Evolutionary conservation across 176 grass and related monocot species (phyloP).

Genomic region (Avena insularis): DNA sequence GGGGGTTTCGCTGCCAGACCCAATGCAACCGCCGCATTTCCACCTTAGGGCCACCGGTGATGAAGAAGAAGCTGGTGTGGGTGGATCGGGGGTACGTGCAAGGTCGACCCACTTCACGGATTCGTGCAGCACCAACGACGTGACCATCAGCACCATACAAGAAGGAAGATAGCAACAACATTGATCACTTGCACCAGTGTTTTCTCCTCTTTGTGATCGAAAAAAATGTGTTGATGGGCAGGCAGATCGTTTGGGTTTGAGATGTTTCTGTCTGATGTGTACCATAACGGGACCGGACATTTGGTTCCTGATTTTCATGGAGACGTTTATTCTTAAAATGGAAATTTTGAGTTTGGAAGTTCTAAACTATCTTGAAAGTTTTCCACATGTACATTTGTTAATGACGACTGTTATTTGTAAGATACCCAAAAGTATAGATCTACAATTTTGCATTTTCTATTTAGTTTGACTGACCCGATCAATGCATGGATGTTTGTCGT

Average conservation of each 20-base stretch:
- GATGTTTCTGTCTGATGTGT: background rate
- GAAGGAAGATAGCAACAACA: constrained; percentile 3
- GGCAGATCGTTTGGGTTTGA: background rate
- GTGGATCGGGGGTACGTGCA: background rate
- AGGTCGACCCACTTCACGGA: background rate
- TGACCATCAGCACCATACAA: constrained; percentile 42
- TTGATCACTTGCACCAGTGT: background rate
- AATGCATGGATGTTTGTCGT: too few relatives aligned
- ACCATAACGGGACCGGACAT: background rate
- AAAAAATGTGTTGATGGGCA: background rate
- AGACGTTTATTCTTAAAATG: too few relatives aligned
- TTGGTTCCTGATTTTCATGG: too few relatives aligned
- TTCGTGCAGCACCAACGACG: constrained; percentile 43
- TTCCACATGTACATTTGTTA: too few relatives aligned
- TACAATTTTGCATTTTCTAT: too few relatives aligned
- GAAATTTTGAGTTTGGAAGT: too few relatives aligned
- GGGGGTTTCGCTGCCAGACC: constrained; percentile 28
- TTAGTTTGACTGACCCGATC: too few relatives aligned
- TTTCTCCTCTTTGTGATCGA: background rate
- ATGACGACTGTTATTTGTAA: too few relatives aligned
- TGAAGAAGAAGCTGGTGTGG: background rate
- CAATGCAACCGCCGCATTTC: constrained; percentile 43
- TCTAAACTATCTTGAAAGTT: too few relatives aligned
- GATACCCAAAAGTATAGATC: too few relatives aligned
- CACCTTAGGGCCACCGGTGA: constrained; percentile 23